Evolutionary conservation across 2,329 filamentous ascomycete genomes (phyloP).

Genomic region (Alternaria novae-zelandiae): DNA sequence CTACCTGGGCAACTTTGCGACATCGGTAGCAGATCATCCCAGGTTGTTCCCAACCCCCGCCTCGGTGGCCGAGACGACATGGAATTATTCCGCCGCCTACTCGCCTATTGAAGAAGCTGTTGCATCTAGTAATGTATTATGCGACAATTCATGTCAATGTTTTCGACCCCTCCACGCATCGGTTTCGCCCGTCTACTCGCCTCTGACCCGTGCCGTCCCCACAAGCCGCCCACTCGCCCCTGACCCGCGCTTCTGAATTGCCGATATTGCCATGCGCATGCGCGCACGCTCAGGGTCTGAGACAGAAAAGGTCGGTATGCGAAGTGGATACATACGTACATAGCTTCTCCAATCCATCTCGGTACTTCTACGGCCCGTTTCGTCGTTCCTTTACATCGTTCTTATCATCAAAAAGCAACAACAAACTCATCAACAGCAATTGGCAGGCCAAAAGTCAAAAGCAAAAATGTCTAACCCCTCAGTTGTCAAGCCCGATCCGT

Average conservation of each 20-base stretch:
- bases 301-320: neutral
- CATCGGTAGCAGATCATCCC: neutral
- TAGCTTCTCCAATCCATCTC: neutral
- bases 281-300: neutral
- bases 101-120: neutral
- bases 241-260: neutral
- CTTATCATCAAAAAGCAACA: neutral
- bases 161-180: neutral
- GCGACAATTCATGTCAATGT: neutral
- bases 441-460: neutral
- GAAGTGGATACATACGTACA: neutral
- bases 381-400: neutral
- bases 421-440: neutral
- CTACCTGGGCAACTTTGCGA: neutral
- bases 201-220: slow-evolving; percentile 3
- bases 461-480: slow-evolving; percentile 10
- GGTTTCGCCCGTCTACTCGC: slow-evolving; percentile 4
- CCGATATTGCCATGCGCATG: neutral
- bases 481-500: slow-evolving; percentile 18
- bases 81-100: neutral
- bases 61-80: neutral
- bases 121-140: neutral
- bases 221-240: slow-evolving; percentile 4
- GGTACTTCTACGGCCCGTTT: neutral
- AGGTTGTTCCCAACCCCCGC: neutral